A percentile compares a stretch with the other conserved stretches of the same genome.
Evolutionary conservation across 2,329 filamentous ascomycete genomes (phyloP).

Genomic region (Whalleya microplaca): DNA sequence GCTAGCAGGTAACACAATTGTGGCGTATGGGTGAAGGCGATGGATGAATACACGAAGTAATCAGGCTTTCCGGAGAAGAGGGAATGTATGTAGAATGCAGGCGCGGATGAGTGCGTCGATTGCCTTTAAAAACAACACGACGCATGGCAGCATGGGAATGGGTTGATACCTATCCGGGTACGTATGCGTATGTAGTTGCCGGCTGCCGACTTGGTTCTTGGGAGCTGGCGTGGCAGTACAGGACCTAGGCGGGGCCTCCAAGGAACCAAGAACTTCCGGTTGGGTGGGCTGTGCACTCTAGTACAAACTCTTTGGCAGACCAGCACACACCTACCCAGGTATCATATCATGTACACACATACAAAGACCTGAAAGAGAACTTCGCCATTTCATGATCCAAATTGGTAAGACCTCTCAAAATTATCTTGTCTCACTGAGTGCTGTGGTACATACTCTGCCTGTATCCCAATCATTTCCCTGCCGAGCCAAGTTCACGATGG

Average conservation of each 20-base stretch:
- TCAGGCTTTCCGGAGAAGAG: not conserved
- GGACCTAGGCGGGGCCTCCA: not conserved
- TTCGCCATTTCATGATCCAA: too few relatives aligned
- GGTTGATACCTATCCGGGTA: too few relatives aligned
- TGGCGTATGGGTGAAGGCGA: not conserved
- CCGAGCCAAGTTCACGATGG: too few relatives aligned
- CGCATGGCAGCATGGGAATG: constrained; percentile 15
- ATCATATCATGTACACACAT: too few relatives aligned
- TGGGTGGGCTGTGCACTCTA: not conserved
- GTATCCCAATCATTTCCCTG: too few relatives aligned
- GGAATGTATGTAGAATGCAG: constrained; percentile 1
- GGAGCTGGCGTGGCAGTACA: constrained; percentile 14
- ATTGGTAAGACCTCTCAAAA: too few relatives aligned
- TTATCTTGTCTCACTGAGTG: too few relatives aligned
- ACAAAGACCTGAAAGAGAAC: too few relatives aligned
- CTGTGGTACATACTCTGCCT: too few relatives aligned
- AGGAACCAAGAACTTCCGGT: not conserved
- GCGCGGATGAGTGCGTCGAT: not conserved
- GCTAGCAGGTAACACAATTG: constrained; percentile 5
- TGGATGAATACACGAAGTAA: constrained; percentile 1
- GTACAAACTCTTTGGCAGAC: too few relatives aligned
- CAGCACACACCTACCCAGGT: too few relatives aligned
- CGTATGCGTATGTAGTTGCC: too few relatives aligned
- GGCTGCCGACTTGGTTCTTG: constrained; percentile 17
- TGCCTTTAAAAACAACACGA: constrained; percentile 23